A percentile compares a stretch with the other conserved stretches of the same genome.
These are phyloP conservation scores for Avena insularis DNA, from an alignment of 176 grass and related monocot genomes.

Conservation along the genomic window DNA sequence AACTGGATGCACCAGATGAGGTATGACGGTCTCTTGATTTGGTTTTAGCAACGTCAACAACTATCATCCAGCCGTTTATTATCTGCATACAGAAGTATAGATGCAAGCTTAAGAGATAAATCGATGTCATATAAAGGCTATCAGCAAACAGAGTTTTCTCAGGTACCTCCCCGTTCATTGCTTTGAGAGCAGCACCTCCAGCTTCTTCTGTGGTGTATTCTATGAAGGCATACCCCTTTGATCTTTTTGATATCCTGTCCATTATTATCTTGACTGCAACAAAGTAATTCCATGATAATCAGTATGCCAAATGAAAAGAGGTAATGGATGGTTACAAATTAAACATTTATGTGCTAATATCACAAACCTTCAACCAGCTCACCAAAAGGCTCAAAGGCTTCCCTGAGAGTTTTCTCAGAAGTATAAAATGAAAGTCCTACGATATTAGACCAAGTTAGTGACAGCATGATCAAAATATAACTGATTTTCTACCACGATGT, in stretches of 20 bases:
- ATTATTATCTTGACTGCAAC: conserved; percentile 90
- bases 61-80: conserved; percentile 98
- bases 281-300: conserved; percentile 19
- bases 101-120: conserved; percentile 27
- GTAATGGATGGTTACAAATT: conserved; percentile 24
- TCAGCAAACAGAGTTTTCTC: neutral
- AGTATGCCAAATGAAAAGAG: conserved; percentile 31
- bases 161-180: conserved; percentile 90
- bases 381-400: conserved; percentile 88
- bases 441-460: conserved; percentile 32
- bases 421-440: conserved; percentile 93
- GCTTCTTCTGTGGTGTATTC: conserved; percentile 96
- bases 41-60: conserved; percentile 84
- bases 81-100: conserved; percentile 56
- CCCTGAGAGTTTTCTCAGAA: conserved; percentile 82
- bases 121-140: neutral
- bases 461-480: conserved; percentile 2
- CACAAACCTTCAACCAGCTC: conserved; percentile 86
- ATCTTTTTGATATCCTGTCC: conserved; percentile 98
- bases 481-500: neutral
- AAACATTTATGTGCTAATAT: conserved; percentile 14
- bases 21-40: conserved; percentile 42
- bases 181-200: conserved; percentile 83
- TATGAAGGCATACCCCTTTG: conserved; percentile 90
- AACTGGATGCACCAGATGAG: conserved; percentile 31